Conservation (phyloP, 805 yeast genomes). For the Allodekkera sacchari region DNA sequence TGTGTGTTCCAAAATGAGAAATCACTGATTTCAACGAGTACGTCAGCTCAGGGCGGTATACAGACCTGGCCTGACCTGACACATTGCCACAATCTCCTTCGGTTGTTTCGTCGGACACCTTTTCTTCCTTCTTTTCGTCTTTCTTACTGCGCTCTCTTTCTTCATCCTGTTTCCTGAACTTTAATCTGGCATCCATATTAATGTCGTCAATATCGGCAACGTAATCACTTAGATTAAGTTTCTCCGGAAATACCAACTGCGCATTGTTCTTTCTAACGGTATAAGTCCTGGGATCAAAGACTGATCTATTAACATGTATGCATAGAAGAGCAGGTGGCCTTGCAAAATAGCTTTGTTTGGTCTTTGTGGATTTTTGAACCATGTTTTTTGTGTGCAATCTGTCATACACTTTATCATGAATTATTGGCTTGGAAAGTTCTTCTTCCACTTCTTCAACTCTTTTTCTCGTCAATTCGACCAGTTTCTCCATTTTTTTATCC, state of each 20-base stretch:
- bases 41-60: constrained; percentile 35
- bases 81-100: constrained; percentile 4
- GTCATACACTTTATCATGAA: constrained; percentile 73
- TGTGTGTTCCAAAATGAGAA: constrained; percentile 91
- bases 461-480: constrained; percentile 27
- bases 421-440: constrained; percentile 57
- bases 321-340: constrained; percentile 79
- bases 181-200: constrained; percentile 70
- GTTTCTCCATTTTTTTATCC: constrained; percentile 13
- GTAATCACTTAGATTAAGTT: constrained; percentile 59
- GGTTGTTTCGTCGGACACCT: neutral
- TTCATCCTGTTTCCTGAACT: constrained; percentile 60
- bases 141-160: constrained; percentile 6
- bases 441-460: constrained; percentile 41
- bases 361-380: constrained; percentile 68
- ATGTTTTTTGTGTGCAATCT: constrained; percentile 65
- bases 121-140: neutral
- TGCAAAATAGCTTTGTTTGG: constrained; percentile 73
- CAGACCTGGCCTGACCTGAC: neutral
- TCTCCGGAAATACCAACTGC: constrained; percentile 65
- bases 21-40: constrained; percentile 80
- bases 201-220: constrained; percentile 62
- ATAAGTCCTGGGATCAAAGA: constrained; percentile 81
- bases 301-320: constrained; percentile 87
- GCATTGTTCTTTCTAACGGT: constrained; percentile 79